A percentile compares a stretch with the other conserved stretches of the same genome.
Evolutionary conservation across 345 rosid genomes (phyloP).

Genomic region (Salix viminalis): DNA sequence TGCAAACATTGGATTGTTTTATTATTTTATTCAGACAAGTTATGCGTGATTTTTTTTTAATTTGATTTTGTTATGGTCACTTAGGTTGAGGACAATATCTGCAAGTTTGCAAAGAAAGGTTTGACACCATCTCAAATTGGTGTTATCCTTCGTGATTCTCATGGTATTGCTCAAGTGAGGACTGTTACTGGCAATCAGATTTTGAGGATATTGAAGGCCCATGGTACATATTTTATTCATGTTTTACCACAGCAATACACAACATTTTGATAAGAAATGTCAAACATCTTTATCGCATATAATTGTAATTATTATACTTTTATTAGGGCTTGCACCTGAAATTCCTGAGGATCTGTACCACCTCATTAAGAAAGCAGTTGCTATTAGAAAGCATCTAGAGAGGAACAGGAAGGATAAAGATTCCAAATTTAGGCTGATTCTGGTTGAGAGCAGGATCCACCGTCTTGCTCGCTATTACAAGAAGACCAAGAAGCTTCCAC

Average conservation of each 20-base stretch:
- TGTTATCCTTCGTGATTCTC: constrained; percentile 75
- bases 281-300: neutral
- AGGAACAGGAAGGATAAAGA: constrained; percentile 97
- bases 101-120: constrained; percentile 75
- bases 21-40: neutral
- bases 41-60: neutral
- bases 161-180: constrained; percentile 65
- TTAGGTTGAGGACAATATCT: constrained; percentile 62
- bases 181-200: constrained; percentile 73
- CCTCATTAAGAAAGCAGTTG: constrained; percentile 84
- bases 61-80: neutral
- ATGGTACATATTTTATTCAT: constrained; percentile 28
- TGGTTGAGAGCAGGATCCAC: constrained; percentile 92
- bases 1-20: neutral
- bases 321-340: constrained; percentile 73
- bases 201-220: constrained; percentile 58
- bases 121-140: constrained; percentile 77
- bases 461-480: constrained; percentile 90
- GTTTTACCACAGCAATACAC: neutral
- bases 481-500: constrained; percentile 94
- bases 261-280: neutral
- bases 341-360: constrained; percentile 89
- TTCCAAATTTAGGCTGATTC: constrained; percentile 81
- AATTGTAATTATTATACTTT: neutral
- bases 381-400: constrained; percentile 89